Conservation (phyloP, 2,329 filamentous ascomycete species). For the Basipetospora chlamydospora region DNA sequence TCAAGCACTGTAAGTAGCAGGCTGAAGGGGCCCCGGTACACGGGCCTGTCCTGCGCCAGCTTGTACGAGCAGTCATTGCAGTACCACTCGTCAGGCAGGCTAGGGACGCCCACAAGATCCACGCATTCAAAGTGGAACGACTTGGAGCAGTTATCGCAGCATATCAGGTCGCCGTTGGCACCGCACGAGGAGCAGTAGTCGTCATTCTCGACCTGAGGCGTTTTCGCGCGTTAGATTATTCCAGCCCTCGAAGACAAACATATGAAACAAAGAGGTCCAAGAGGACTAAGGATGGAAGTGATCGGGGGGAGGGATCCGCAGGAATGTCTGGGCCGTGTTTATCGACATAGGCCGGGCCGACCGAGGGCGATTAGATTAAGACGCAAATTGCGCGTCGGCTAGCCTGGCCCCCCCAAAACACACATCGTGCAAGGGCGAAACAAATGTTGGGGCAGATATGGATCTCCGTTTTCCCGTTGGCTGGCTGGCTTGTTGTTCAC, state of each 20-base stretch:
- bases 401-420: no score
- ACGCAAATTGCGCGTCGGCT: no score
- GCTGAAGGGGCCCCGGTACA: constrained; percentile 42
- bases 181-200: constrained; percentile 82
- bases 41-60: constrained; percentile 24
- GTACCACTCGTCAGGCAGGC: constrained; percentile 66
- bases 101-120: constrained; percentile 52
- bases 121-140: constrained; percentile 86
- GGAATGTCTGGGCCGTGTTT: no score
- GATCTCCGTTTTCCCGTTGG: no score
- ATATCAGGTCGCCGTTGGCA: constrained; percentile 71
- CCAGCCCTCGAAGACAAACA: not conserved
- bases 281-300: no score
- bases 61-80: constrained; percentile 57
- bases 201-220: constrained; percentile 56
- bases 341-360: no score
- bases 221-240: not conserved
- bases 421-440: no score
- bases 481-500: no score
- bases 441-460: no score
- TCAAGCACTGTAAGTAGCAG: constrained; percentile 50
- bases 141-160: constrained; percentile 82
- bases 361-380: no score
- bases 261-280: not conserved
- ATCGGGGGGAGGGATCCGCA: no score